Evolutionary conservation across 164 flowering plant genomes (phyloP).

Genomic region (Tetracentron sinense): DNA sequence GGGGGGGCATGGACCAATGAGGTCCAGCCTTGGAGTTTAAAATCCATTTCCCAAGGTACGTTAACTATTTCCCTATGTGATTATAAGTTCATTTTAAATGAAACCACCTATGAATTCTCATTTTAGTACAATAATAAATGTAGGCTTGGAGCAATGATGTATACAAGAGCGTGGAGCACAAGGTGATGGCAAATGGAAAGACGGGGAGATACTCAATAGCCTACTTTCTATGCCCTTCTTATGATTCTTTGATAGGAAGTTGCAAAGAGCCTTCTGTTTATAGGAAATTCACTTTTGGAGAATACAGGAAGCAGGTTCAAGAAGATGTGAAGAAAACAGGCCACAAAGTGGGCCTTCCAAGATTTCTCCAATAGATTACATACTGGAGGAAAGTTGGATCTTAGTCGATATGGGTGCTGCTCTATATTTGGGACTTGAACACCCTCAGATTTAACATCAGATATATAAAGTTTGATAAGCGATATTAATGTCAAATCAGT

Average conservation of each 20-base stretch:
- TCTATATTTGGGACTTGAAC: too few species aligned
- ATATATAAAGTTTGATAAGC: too few species aligned
- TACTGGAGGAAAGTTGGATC: too few species aligned
- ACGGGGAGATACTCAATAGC: slow-evolving; percentile 73
- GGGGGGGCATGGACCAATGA: too few species aligned
- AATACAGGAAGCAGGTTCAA: slow-evolving; percentile 59
- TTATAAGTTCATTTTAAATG: too few species aligned
- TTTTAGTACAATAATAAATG: background rate
- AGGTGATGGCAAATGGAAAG: slow-evolving; percentile 51
- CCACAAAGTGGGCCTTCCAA: slow-evolving; percentile 65
- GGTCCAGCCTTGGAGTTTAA: too few species aligned
- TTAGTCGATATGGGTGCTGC: too few species aligned
- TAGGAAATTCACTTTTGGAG: slow-evolving; percentile 61
- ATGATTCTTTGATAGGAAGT: slow-evolving; percentile 52
- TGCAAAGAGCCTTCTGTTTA: slow-evolving; percentile 55
- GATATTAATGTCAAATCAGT: too few species aligned
- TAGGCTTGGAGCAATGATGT: slow-evolving; percentile 86
- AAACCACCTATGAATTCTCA: too few species aligned
- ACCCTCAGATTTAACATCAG: too few species aligned
- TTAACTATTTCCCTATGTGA: too few species aligned
- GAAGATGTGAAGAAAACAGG: slow-evolving; percentile 60
- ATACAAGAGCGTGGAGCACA: slow-evolving; percentile 77
- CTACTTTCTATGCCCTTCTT: slow-evolving; percentile 73
- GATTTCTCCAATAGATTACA: slow-evolving; percentile 36
- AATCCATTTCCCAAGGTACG: too few species aligned